Percentiles rank a stretch among this genome's conserved stretches.
Conservation (phyloP, 805 yeast genomes). For the Candida coquimbonensis region DNA sequence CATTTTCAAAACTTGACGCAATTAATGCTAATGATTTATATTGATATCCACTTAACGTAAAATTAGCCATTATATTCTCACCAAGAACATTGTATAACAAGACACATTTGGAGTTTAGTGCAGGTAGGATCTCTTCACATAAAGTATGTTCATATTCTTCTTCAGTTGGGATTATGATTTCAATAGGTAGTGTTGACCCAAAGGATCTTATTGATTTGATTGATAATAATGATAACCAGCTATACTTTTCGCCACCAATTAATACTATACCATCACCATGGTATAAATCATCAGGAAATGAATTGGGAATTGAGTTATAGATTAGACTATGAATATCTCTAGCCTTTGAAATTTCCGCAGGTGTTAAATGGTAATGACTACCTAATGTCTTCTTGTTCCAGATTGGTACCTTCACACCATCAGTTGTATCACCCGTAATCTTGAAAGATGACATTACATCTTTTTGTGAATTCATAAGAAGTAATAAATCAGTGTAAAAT, state of each 20-base stretch:
- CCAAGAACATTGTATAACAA: slow-evolving; percentile 58
- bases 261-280: slow-evolving; percentile 18
- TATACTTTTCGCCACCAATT: slow-evolving; percentile 49
- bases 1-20: slow-evolving; percentile 70
- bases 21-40: slow-evolving; percentile 66
- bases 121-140: slow-evolving; percentile 55
- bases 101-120: slow-evolving; percentile 56
- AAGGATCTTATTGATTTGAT: slow-evolving; percentile 41
- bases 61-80: slow-evolving; percentile 37
- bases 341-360: not conserved
- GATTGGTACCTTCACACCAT: not conserved
- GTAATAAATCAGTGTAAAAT: slow-evolving; percentile 2
- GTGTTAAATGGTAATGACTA: not conserved
- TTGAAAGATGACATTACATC: slow-evolving; percentile 1
- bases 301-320: slow-evolving; percentile 2
- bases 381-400: not conserved
- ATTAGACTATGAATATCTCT: slow-evolving; percentile 3
- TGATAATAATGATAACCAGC: slow-evolving; percentile 46
- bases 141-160: slow-evolving; percentile 63
- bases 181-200: slow-evolving; percentile 59
- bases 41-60: slow-evolving; percentile 57
- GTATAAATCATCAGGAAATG: slow-evolving; percentile 5
- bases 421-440: slow-evolving; percentile 3
- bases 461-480: not conserved
- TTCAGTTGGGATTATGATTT: slow-evolving; percentile 57